phyloP scores from a whole-genome alignment of 2,329 filamentous ascomycete species.

The Hypoxylon sp. region DNA sequence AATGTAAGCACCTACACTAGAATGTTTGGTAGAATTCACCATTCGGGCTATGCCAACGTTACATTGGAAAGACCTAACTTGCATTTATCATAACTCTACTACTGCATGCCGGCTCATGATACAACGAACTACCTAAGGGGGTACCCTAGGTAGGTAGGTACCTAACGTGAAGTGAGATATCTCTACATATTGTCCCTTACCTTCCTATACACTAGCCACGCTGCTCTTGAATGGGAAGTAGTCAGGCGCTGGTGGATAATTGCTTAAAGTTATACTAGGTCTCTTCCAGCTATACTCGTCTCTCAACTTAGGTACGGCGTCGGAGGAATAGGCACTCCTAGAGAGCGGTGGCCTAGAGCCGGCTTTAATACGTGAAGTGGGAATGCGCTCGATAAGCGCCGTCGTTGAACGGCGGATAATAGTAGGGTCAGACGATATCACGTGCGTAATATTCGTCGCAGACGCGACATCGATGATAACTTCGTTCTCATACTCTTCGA shows the following conservation, averaged over 20 bases:
- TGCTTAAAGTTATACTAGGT: constrained; percentile 5
- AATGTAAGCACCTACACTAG: neutral
- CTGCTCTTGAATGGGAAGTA: constrained; percentile 45
- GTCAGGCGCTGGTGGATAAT: constrained; percentile 20
- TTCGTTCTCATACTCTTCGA: constrained; percentile 31
- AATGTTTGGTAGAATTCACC: neutral
- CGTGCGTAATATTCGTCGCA: constrained; percentile 11
- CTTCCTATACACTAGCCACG: neutral
- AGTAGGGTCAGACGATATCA: neutral
- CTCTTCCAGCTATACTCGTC: constrained; percentile 14
- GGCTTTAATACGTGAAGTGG: constrained; percentile 44
- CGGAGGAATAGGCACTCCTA: constrained; percentile 43
- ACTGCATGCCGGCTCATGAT: neutral
- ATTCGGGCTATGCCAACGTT: neutral
- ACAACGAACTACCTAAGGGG: neutral
- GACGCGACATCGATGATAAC: constrained; percentile 3
- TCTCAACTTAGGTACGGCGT: constrained; percentile 27
- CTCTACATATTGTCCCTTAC: neutral
- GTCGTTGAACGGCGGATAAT: neutral
- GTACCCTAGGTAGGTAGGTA: no score
- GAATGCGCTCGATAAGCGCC: constrained; percentile 7
- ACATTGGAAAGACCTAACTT: neutral
- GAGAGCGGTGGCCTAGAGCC: constrained; percentile 51
- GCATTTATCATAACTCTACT: neutral
- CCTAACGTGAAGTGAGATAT: neutral